These are phyloP conservation scores for Podospora australis DNA, from an alignment of 495 filamentous ascomycete species.

Conservation along the genomic window DNA sequence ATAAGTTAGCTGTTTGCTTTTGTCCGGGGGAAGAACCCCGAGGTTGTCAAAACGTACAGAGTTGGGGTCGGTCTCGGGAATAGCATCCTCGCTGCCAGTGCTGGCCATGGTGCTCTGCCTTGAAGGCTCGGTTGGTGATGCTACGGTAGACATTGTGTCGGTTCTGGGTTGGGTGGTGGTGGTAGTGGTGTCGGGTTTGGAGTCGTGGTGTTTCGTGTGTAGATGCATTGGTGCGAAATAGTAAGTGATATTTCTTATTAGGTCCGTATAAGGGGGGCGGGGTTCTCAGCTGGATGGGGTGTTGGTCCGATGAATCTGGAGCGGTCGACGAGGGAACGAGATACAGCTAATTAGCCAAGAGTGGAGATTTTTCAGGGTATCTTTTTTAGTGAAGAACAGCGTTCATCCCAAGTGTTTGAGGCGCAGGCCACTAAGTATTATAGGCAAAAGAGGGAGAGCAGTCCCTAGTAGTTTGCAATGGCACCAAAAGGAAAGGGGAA, in stretches of 20 bases:
- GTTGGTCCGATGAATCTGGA: neutral
- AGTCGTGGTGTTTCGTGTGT: neutral
- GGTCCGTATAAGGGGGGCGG: too few species aligned
- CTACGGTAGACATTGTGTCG: neutral
- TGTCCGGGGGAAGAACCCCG: neutral
- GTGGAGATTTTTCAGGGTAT: too few species aligned
- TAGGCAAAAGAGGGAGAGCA: too few species aligned
- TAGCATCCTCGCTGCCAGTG: constrained; percentile 50
- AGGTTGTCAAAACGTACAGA: constrained; percentile 57
- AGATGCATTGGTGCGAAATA: neutral
- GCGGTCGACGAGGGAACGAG: too few species aligned
- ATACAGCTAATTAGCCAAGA: too few species aligned
- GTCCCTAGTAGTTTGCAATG: too few species aligned
- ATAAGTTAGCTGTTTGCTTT: neutral
- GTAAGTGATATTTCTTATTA: too few species aligned
- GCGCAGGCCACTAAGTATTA: too few species aligned
- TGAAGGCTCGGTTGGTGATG: constrained; percentile 38
- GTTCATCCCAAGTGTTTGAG: too few species aligned
- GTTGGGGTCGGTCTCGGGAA: constrained; percentile 73
- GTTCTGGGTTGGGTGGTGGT: neutral
- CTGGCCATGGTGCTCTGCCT: constrained; percentile 51
- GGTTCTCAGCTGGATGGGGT: neutral
- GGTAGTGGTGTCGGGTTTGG: neutral
- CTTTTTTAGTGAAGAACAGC: too few species aligned
- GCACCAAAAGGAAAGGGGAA: too few species aligned